Percentiles rank a stretch among this genome's conserved stretches.
phyloP scores from a whole-genome alignment of 208 protist genomes.

The Trypanosoma boissoni region DNA sequence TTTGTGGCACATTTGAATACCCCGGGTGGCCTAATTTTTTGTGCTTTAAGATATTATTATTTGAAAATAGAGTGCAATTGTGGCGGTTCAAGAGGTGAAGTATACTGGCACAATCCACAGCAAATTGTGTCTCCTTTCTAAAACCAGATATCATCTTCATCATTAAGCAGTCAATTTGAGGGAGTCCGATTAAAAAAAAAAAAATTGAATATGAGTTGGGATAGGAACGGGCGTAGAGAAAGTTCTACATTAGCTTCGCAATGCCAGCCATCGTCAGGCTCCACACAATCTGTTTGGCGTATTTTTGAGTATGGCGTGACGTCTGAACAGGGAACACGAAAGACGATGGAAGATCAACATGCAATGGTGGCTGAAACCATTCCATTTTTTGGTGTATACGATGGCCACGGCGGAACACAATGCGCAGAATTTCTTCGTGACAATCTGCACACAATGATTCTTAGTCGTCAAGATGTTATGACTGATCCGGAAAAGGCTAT shows the following conservation, averaged over 20 bases:
- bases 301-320: conserved; percentile 79
- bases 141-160: too few species aligned
- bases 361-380: conserved; percentile 76
- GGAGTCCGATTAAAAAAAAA: too few species aligned
- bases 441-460: conserved; percentile 69
- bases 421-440: conserved; percentile 83
- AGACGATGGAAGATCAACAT: conserved; percentile 91
- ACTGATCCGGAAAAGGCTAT: conserved; percentile 70
- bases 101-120: too few species aligned
- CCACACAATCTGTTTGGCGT: conserved; percentile 39
- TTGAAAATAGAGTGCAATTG: background rate
- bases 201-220: conserved; percentile 1
- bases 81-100: too few species aligned
- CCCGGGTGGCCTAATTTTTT: background rate
- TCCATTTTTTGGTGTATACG: conserved; percentile 88
- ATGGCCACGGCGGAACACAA: conserved; percentile 86
- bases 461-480: conserved; percentile 57
- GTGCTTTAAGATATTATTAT: background rate
- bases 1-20: background rate
- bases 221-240: background rate
- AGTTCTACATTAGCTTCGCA: background rate
- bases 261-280: background rate
- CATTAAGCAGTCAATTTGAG: too few species aligned
- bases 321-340: conserved; percentile 75
- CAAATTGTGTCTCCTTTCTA: too few species aligned